phyloP scores from a whole-genome alignment of 2,329 filamentous ascomycete genomes.

The Xylariaceae sp. region DNA sequence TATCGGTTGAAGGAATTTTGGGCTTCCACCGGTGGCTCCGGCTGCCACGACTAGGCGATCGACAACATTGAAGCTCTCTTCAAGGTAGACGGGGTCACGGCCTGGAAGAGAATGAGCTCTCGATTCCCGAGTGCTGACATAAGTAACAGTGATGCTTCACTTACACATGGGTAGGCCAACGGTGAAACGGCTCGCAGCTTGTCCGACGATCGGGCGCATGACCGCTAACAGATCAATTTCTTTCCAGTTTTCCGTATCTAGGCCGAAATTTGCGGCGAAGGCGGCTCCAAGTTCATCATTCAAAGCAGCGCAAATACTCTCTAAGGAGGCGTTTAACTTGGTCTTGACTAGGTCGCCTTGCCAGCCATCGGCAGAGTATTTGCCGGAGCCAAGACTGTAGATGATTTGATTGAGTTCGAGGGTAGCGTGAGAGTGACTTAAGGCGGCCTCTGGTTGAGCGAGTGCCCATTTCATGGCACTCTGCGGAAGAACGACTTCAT shows the following conservation, averaged over 20 bases:
- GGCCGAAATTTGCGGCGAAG: constrained; percentile 33
- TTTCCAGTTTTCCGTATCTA: constrained; percentile 31
- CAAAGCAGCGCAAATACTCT: constrained; percentile 29
- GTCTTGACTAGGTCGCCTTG: constrained; percentile 30
- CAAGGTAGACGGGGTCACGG: constrained; percentile 35
- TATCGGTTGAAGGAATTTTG: neutral
- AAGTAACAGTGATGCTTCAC: too few species aligned
- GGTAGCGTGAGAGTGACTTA: constrained; percentile 35
- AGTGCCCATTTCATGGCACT: constrained; percentile 3
- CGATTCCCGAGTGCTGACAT: too few species aligned
- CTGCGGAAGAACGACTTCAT: constrained; percentile 4
- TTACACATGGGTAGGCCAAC: constrained; percentile 22
- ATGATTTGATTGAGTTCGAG: constrained; percentile 35
- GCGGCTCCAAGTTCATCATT: constrained; percentile 32
- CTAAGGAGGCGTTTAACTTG: constrained; percentile 31
- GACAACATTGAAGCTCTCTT: neutral
- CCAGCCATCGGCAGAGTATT: constrained; percentile 7
- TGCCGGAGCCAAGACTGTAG: constrained; percentile 35
- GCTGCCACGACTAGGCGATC: constrained; percentile 1
- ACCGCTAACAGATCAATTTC: constrained; percentile 26
- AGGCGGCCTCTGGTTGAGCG: constrained; percentile 11
- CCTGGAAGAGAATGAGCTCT: neutral
- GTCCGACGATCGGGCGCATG: constrained; percentile 27
- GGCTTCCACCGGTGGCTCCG: neutral
- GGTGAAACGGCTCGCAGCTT: constrained; percentile 10